Evolutionary conservation across 805 yeast species (phyloP).

Genomic region (Candida oleophila): DNA sequence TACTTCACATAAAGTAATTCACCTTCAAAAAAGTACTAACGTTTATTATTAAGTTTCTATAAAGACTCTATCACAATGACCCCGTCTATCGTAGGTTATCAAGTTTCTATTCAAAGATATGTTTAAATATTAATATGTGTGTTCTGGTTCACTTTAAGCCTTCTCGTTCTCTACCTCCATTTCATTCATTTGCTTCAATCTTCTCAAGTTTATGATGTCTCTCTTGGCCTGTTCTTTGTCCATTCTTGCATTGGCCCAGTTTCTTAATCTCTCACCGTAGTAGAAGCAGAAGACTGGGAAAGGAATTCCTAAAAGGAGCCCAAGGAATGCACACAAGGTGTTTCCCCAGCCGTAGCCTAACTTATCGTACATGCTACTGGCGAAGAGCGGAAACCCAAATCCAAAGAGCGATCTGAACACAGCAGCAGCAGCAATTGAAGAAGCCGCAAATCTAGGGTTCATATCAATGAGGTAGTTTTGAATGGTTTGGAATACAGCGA

Average conservation of each 20-base stretch:
- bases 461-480: slow-evolving; percentile 70
- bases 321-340: slow-evolving; percentile 59
- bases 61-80: no score
- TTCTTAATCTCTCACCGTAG: slow-evolving; percentile 56
- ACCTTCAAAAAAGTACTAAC: no score
- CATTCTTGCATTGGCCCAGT: slow-evolving; percentile 55
- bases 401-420: slow-evolving; percentile 68
- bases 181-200: slow-evolving; percentile 21
- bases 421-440: slow-evolving; percentile 69
- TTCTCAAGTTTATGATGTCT: slow-evolving; percentile 41
- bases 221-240: slow-evolving; percentile 46
- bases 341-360: slow-evolving; percentile 74
- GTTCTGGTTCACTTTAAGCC: not conserved
- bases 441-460: slow-evolving; percentile 66
- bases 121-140: no score
- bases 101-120: no score
- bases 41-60: no score
- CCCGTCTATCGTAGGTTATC: no score
- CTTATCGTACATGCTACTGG: slow-evolving; percentile 51
- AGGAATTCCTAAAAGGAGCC: slow-evolving; percentile 61
- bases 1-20: no score
- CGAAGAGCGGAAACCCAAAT: slow-evolving; percentile 67
- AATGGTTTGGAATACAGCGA: slow-evolving; percentile 66
- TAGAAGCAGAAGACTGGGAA: slow-evolving; percentile 58
- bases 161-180: not conserved